Evolutionary conservation across 257 asterid species (phyloP).

Genomic region (Primulina tabacum): DNA sequence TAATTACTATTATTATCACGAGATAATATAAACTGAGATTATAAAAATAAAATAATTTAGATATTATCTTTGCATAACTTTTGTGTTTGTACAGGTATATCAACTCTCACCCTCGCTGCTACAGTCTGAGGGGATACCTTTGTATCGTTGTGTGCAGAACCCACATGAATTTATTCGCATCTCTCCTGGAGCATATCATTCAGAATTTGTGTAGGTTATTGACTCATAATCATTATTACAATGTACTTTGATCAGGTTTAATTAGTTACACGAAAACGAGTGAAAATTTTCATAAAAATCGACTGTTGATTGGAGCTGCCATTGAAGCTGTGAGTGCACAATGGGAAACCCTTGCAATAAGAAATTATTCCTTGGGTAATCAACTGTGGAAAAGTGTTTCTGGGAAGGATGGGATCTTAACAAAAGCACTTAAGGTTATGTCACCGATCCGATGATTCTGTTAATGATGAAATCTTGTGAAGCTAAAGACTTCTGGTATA

Average conservation of each 20-base stretch:
- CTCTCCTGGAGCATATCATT: slow-evolving; percentile 75
- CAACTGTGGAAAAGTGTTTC: slow-evolving; percentile 41
- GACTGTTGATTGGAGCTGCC: slow-evolving; percentile 67
- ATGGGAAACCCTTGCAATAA: slow-evolving; percentile 39
- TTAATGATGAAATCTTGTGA: background rate
- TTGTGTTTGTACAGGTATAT: slow-evolving; percentile 44
- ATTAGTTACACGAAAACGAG: no score
- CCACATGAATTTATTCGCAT: slow-evolving; percentile 58
- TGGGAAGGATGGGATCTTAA: slow-evolving; percentile 53
- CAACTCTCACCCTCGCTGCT: slow-evolving; percentile 68
- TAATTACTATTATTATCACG: no score
- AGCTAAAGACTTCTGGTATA: slow-evolving; percentile 48
- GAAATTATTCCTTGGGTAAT: slow-evolving; percentile 24
- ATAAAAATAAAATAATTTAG: no score
- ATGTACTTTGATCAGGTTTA: no score
- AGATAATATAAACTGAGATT: no score
- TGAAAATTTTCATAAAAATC: no score
- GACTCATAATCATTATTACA: no score
- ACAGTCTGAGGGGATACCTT: slow-evolving; percentile 65
- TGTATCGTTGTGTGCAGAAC: slow-evolving; percentile 74
- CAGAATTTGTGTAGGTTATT: no score
- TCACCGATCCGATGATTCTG: slow-evolving; percentile 11
- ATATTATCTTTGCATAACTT: background rate
- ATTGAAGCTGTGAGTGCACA: slow-evolving; percentile 47
- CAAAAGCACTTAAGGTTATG: slow-evolving; percentile 67